These are phyloP conservation scores for Cladosporium velox DNA, from an alignment of 2,329 filamentous ascomycete species.

Conservation along the genomic window DNA sequence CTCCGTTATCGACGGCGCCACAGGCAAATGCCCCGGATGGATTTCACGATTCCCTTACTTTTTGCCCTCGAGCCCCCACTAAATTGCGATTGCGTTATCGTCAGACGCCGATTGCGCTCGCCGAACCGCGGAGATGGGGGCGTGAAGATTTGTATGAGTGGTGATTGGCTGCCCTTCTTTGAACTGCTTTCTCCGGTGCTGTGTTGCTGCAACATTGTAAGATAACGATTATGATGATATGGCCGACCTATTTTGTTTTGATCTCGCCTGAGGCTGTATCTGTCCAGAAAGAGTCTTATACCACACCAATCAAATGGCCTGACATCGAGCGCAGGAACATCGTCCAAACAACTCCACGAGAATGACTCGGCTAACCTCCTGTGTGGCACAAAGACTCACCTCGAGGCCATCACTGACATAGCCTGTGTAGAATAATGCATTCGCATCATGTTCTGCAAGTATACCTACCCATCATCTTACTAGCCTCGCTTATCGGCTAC, in stretches of 20 bases:
- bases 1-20: conserved; percentile 6
- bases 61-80: neutral
- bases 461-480: neutral
- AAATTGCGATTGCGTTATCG: conserved; percentile 15
- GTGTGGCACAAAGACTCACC: neutral
- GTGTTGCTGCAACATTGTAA: neutral
- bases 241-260: neutral
- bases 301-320: neutral
- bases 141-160: neutral
- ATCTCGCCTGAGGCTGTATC: neutral
- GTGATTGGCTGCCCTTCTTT: conserved; percentile 8
- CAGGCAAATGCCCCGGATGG: neutral
- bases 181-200: conserved; percentile 11
- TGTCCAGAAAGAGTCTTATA: neutral
- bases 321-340: neutral
- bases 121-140: conserved; percentile 1
- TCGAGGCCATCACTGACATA: neutral
- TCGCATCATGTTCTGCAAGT: neutral
- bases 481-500: neutral
- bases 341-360: neutral
- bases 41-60: neutral
- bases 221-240: neutral
- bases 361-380: conserved; percentile 14
- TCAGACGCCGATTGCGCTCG: conserved; percentile 14
- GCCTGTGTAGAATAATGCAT: neutral